Base-by-base conservation (phyloP, 2,329 filamentous ascomycete species). In the Periconia sp. region DNA sequence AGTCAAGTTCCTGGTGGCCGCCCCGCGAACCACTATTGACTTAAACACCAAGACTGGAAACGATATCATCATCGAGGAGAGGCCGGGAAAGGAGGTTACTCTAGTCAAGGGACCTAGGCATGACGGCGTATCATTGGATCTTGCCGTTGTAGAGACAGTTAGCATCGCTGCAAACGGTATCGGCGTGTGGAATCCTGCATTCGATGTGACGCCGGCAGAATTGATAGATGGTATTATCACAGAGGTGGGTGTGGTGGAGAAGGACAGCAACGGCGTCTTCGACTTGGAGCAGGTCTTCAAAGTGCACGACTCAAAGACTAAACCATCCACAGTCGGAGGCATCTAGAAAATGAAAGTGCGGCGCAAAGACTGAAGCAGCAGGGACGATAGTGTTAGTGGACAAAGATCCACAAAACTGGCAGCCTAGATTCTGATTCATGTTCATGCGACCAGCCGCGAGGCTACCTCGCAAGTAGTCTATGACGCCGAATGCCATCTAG, bases 141-240 rank as follows among this genome's bases (percentile, higher is more conserved):
- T 83, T 16, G 77, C 72, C 34, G 76, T 77, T 36, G 84, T 84
- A 13, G 86, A 86, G 43, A 83, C 86, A 10, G 83, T 97, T 22
- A 89, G 88, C 29, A 92, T 89, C 37, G 92, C 92, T 22, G 82
- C 84, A 4, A 76, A 80, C 63, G 83, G 84, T 2, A 91, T 97
- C 50, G 77, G 81, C 28, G 91, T 97, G 7, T 99, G 94, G 92
- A 99, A 99, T 68, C 94, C 94, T 22, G 88, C 91, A 0, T 99
- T 99, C 66, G 94, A 99, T 64, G 89, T 99, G 23, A 99, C 94
- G 8, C 92, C 94, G 0, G 84, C 88, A 25, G 83, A 84, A 50
- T 75, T 96, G 39, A 96, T 99, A 53, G 94, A 99, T 70, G 91
- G 88, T 2, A 87, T 99, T 44, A 89, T 97, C 52, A 99, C 94